A percentile compares a stretch with the other conserved stretches of the same genome.
These are phyloP conservation scores for Glarea lozoyensis DNA, from an alignment of 495 filamentous ascomycete genomes.

Conservation along the genomic window DNA sequence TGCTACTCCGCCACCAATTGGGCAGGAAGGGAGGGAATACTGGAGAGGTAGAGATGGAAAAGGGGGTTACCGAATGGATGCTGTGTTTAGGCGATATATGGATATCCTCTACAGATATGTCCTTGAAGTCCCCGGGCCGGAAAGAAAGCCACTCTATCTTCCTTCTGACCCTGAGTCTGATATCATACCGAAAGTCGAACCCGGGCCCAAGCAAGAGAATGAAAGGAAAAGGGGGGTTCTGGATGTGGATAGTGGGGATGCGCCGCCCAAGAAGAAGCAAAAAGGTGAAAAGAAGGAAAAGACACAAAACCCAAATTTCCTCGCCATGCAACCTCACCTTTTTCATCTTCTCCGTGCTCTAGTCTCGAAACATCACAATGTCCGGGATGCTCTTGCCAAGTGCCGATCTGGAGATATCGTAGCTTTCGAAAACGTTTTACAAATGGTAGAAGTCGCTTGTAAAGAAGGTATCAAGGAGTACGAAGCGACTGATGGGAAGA, in stretches of 20 bases:
- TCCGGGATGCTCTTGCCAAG: conserved; percentile 71
- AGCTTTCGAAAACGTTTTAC: conserved; percentile 63
- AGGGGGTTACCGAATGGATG: conserved; percentile 85
- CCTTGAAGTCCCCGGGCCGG: conserved; percentile 50
- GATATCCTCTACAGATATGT: conserved; percentile 79
- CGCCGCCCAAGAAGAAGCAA: conserved; percentile 51
- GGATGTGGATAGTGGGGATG: conserved; percentile 26
- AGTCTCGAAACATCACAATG: conserved; percentile 63
- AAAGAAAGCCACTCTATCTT: conserved; percentile 62
- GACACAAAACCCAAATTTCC: conserved; percentile 50
- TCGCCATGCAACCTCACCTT: conserved; percentile 82
- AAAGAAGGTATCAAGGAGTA: conserved; percentile 68
- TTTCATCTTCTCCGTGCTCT: conserved; percentile 86
- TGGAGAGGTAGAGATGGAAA: conserved; percentile 76
- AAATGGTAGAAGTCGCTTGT: conserved; percentile 58
- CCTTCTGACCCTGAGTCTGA: conserved; percentile 45
- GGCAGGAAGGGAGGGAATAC: conserved; percentile 62
- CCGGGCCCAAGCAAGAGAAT: conserved; percentile 27
- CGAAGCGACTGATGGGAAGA: conserved; percentile 39
- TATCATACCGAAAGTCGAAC: conserved; percentile 25
- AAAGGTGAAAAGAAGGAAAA: conserved; percentile 38
- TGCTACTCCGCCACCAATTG: conserved; percentile 51
- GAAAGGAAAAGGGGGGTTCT: conserved; percentile 25
- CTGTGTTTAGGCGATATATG: conserved; percentile 76
- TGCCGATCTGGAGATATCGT: conserved; percentile 53